Conservation (phyloP, 768 basidiomycete genomes). For the Tylopilus vinaceipallidus region DNA sequence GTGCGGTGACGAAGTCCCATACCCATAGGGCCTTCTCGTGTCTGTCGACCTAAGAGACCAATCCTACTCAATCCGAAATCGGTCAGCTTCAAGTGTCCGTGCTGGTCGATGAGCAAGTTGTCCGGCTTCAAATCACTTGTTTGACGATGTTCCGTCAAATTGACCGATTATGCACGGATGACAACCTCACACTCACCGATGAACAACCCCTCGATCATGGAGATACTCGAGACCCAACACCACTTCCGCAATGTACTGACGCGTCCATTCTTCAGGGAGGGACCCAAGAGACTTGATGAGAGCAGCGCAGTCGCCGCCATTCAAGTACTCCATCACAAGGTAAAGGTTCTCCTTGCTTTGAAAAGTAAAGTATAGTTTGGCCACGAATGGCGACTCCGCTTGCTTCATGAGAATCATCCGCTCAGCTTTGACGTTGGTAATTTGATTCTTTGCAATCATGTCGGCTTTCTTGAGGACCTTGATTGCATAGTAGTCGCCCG, state of each 20-base stretch:
- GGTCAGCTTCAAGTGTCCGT: conserved; percentile 96
- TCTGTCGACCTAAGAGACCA: conserved; percentile 97
- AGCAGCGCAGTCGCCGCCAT: conserved; percentile 96
- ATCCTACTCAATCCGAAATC: conserved; percentile 97
- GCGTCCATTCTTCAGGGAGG: conserved; percentile 95
- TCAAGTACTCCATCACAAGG: conserved; percentile 99
- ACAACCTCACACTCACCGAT: conserved; percentile 65
- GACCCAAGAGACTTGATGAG: conserved; percentile 94
- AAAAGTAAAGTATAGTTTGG: conserved; percentile 97
- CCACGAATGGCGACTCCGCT: conserved; percentile 96
- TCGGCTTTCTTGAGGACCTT: conserved; percentile 99
- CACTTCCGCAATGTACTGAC: conserved; percentile 95
- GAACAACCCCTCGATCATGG: conserved; percentile 93
- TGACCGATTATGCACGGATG: neutral
- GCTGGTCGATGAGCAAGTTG: conserved; percentile 94
- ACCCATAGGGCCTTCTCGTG: conserved; percentile 55
- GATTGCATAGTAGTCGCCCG: conserved; percentile 98
- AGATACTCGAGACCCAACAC: conserved; percentile 93
- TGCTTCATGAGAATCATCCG: conserved; percentile 99
- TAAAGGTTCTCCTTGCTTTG: conserved; percentile 99
- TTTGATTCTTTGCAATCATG: conserved; percentile 99
- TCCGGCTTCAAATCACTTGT: conserved; percentile 94
- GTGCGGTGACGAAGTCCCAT: conserved; percentile 53
- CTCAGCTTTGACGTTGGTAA: conserved; percentile 99
- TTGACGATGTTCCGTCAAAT: conserved; percentile 4